Conservation (phyloP, 371 early-diverging fungal genomes). For the Apophysomyces variabilis region DNA sequence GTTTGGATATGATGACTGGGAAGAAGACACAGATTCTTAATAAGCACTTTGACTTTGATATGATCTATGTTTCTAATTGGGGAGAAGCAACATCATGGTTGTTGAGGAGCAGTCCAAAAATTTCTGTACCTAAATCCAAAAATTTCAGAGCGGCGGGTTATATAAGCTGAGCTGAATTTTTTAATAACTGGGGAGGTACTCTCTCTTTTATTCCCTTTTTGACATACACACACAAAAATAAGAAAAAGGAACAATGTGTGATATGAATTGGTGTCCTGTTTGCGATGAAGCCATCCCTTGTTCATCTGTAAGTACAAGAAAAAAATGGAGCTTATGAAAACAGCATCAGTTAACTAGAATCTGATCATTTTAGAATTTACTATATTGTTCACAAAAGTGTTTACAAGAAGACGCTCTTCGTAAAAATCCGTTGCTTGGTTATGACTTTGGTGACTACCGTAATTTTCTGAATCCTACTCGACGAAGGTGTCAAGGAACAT, state of each 20-base stretch:
- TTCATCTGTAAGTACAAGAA: conserved; percentile 26
- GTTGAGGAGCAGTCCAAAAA: not conserved
- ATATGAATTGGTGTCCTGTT: conserved; percentile 41
- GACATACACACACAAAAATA: not conserved
- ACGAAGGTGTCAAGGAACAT: not conserved
- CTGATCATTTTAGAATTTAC: not conserved
- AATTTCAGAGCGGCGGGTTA: not conserved
- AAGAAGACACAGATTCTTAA: too few relatives aligned
- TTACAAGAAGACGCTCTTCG: conserved; percentile 20
- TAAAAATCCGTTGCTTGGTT: conserved; percentile 22
- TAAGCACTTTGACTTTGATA: too few relatives aligned
- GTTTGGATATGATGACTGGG: too few relatives aligned
- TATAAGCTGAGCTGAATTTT: not conserved
- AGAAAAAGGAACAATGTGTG: conserved; percentile 28
- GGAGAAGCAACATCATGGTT: too few relatives aligned
- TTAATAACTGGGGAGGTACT: conserved; percentile 3
- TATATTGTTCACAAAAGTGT: conserved; percentile 18
- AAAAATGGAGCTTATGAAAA: too few relatives aligned
- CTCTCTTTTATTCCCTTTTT: not conserved
- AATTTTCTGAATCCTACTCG: conserved; percentile 12
- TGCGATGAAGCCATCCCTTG: conserved; percentile 34
- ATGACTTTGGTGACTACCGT: conserved; percentile 17
- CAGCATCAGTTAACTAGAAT: too few relatives aligned
- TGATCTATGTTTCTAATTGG: too few relatives aligned
- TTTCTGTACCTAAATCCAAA: not conserved